phyloP scores from a whole-genome alignment of 2,329 filamentous ascomycete genomes.

The Alternaria sp. region DNA sequence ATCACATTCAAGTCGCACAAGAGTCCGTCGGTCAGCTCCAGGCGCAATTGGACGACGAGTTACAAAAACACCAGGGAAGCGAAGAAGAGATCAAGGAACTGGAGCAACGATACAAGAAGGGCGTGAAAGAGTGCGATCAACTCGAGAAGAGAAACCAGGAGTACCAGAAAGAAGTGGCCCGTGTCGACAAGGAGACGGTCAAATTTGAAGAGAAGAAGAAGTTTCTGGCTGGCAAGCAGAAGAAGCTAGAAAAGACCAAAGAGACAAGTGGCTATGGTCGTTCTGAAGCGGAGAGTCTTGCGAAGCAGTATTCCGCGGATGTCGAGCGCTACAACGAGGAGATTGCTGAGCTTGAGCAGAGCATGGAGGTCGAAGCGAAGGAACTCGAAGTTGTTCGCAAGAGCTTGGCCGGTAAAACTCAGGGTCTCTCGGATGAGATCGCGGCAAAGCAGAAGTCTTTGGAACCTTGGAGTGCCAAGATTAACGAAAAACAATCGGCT shows the following conservation, averaged over 20 bases:
- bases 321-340: conserved; percentile 80
- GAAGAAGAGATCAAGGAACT: conserved; percentile 91
- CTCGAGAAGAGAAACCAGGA: conserved; percentile 84
- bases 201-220: conserved; percentile 99
- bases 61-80: conserved; percentile 90
- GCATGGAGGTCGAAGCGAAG: conserved; percentile 79
- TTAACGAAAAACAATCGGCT: conserved; percentile 93
- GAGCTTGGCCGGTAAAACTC: conserved; percentile 91
- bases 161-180: conserved; percentile 85
- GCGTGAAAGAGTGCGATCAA: conserved; percentile 82
- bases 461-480: conserved; percentile 96
- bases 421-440: conserved; percentile 92
- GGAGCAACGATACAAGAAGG: conserved; percentile 82
- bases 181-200: conserved; percentile 94
- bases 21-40: conserved; percentile 94
- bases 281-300: conserved; percentile 77
- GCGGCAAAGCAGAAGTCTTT: conserved; percentile 90
- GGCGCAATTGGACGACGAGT: conserved; percentile 81
- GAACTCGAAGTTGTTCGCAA: conserved; percentile 87
- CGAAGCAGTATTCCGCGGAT: conserved; percentile 79
- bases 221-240: conserved; percentile 87
- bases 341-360: conserved; percentile 77
- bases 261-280: conserved; percentile 77
- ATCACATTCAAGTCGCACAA: conserved; percentile 87
- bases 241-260: conserved; percentile 92